Percentiles rank a stretch among this genome's conserved stretches.
Conservation (phyloP, 192 early-diverging fungal species). For the Piromyces finnis region DNA sequence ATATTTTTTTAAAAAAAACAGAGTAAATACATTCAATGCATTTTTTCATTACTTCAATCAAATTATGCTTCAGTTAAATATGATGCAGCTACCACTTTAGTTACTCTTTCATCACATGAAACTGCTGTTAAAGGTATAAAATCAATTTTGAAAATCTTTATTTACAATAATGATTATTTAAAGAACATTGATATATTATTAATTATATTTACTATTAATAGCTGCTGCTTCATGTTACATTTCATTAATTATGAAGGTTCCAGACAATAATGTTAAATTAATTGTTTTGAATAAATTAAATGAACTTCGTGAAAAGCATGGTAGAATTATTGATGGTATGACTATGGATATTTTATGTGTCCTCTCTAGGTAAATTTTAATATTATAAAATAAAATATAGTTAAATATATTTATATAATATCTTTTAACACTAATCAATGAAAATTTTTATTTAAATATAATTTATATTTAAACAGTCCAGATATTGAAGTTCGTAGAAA, state of each 20-base stretch:
- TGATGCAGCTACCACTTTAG: slow-evolving; percentile 87
- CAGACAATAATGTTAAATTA: slow-evolving; percentile 96
- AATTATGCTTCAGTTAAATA: slow-evolving; percentile 83
- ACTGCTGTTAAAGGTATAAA: slow-evolving; percentile 66
- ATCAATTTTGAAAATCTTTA: neutral
- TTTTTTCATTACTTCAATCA: slow-evolving; percentile 69
- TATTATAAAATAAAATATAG: neutral
- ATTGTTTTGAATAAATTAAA: slow-evolving; percentile 83
- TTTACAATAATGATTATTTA: too few relatives aligned
- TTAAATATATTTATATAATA: too few relatives aligned
- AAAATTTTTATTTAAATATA: neutral
- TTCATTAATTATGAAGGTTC: slow-evolving; percentile 73
- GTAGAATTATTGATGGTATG: slow-evolving; percentile 70
- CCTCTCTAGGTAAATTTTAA: slow-evolving; percentile 31
- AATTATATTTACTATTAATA: slow-evolving; percentile 2
- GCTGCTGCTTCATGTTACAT: slow-evolving; percentile 84
- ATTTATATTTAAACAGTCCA: slow-evolving; percentile 26
- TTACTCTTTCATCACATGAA: slow-evolving; percentile 68
- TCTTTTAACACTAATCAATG: neutral
- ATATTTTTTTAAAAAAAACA: slow-evolving; percentile 3
- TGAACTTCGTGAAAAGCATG: slow-evolving; percentile 78
- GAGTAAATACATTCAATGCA: slow-evolving; percentile 81
- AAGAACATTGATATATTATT: too few relatives aligned
- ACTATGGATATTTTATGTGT: slow-evolving; percentile 96
- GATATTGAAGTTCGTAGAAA: slow-evolving; percentile 90